Evolutionary conservation across 2,329 filamentous ascomycete species (phyloP), one percentile per base, ranked within the genome.

Genomic region (Teratosphaeria pseudoeucalypti): DNA sequence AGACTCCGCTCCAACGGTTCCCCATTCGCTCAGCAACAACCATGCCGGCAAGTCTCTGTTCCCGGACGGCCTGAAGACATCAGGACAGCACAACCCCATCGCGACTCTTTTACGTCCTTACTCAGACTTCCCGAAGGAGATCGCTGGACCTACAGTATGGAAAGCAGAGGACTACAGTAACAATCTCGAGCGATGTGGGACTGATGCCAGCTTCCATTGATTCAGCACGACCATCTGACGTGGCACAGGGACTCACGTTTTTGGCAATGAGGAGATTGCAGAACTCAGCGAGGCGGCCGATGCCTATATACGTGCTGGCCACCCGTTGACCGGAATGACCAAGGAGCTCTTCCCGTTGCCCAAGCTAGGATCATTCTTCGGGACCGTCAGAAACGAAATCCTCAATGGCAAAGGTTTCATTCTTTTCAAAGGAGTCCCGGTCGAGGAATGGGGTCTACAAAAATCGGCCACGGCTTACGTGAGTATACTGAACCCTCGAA

Each of bases 381-480:
- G 72, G 6, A 73, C 79, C 2, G 78, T 89, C 61, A 81, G 84
- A 56, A 77, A 81, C 19, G 86, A 89, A 62, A 77, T 89, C n/a
- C 74, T 95, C 59, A 83, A 95, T 70, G 90, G 89, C 64, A 94
- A 94, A 69, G 91, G 91, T 16, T 95, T 95, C 76, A 88, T 94
- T 63, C 81, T 95, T 14, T 94, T 95, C 79, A 95, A 94, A 72
- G 85, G 87, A 57, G 86, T 95, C 72, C 90, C 90, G 0, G 88
- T 91, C 0, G 69, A 81, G 52, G 72, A 82, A 74, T 96, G 91
- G 91, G 85, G 86, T 0, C 82, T 84, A 57, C 82, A 85, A 71
- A 95, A 95, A 76, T 89, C 85, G 11, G 90, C 90, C 7, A 85
- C 90, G 11, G 90, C 87, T n/a, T 95, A 95, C 76, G 29, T 32